Evolutionary conservation across 2,329 filamentous ascomycete species (phyloP).

Genomic region (Aspergillus fijiensis): DNA sequence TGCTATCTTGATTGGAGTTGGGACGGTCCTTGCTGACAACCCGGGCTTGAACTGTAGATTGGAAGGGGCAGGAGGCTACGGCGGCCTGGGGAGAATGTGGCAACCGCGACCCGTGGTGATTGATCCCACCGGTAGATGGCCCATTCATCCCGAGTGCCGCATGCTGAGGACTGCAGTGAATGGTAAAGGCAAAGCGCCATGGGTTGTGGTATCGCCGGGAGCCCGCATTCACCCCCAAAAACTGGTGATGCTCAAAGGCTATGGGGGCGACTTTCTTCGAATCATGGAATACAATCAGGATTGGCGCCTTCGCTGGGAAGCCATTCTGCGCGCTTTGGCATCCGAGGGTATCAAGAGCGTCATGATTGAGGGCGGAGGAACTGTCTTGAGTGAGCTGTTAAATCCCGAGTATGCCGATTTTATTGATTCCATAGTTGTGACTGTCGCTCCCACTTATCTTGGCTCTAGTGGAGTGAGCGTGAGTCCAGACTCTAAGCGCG

Average conservation of each 20-base stretch:
- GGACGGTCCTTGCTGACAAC: constrained; percentile 80
- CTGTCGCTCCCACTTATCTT: constrained; percentile 87
- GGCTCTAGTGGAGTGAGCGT: constrained; percentile 79
- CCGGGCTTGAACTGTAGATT: constrained; percentile 82
- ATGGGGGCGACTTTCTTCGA: constrained; percentile 48
- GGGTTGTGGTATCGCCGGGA: constrained; percentile 59
- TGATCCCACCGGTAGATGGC: constrained; percentile 76
- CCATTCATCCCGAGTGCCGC: constrained; percentile 58
- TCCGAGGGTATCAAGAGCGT: constrained; percentile 68
- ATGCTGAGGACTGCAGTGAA: constrained; percentile 64
- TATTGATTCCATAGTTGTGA: constrained; percentile 78
- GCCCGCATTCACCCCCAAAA: constrained; percentile 49
- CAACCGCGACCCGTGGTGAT: constrained; percentile 82
- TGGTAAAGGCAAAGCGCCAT: constrained; percentile 70
- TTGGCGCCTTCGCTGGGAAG: constrained; percentile 61
- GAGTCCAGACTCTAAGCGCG: constrained; percentile 61
- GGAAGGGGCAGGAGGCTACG: constrained; percentile 58
- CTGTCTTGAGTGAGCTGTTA: constrained; percentile 80
- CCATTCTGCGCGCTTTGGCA: constrained; percentile 60
- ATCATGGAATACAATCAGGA: constrained; percentile 40
- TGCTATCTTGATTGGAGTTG: constrained; percentile 80
- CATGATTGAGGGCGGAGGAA: constrained; percentile 88
- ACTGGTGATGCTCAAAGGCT: constrained; percentile 45
- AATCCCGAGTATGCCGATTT: constrained; percentile 59
- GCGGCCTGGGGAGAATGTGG: constrained; percentile 49